Percentiles rank a stretch among this genome's conserved stretches.
These are phyloP conservation scores for Cadophora sp. DNA, from an alignment of 2,329 filamentous ascomycete genomes.

Conservation along the genomic window DNA sequence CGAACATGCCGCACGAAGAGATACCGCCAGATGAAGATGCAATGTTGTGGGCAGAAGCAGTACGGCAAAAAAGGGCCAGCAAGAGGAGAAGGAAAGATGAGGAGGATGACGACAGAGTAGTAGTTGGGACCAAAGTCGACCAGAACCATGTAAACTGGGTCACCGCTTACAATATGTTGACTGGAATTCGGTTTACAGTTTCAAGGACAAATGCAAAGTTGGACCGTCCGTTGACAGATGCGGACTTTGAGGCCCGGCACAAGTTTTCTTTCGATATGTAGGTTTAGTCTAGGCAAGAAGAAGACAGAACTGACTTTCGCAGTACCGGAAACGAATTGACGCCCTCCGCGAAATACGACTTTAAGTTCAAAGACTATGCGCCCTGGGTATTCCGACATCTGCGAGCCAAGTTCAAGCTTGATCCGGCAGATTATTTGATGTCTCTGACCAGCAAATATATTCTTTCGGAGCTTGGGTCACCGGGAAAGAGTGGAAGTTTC, in stretches of 20 bases:
- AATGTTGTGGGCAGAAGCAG: slow-evolving; percentile 88
- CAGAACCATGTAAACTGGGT: slow-evolving; percentile 98
- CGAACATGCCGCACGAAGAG: slow-evolving; percentile 84
- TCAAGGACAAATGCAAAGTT: slow-evolving; percentile 97
- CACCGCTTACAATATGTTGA: slow-evolving; percentile 99
- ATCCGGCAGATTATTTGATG: slow-evolving; percentile 97
- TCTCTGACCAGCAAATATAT: slow-evolving; percentile 99
- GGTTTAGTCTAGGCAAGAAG: slow-evolving; percentile 47
- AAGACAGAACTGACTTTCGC: slow-evolving; percentile 46
- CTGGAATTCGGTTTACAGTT: slow-evolving; percentile 95
- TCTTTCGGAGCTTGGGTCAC: slow-evolving; percentile 93
- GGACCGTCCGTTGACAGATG: slow-evolving; percentile 86
- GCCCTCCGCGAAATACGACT: slow-evolving; percentile 98
- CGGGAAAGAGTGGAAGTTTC: slow-evolving; percentile 98
- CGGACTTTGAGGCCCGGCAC: slow-evolving; percentile 91
- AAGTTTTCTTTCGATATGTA: slow-evolving; percentile 99
- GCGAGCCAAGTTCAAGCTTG: slow-evolving; percentile 84
- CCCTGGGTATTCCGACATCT: slow-evolving; percentile 98
- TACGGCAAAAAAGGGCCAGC: slow-evolving; percentile 88
- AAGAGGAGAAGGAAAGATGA: slow-evolving; percentile 83
- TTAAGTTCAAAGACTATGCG: slow-evolving; percentile 99
- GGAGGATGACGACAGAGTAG: slow-evolving; percentile 90
- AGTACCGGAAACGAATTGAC: slow-evolving; percentile 96
- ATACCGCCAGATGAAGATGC: slow-evolving; percentile 88
- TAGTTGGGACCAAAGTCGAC: slow-evolving; percentile 97